A percentile compares a stretch with the other conserved stretches of the same genome.
These are phyloP conservation scores for Kockovaella imperatae DNA, from an alignment of 768 basidiomycete genomes.

Conservation along the genomic window DNA sequence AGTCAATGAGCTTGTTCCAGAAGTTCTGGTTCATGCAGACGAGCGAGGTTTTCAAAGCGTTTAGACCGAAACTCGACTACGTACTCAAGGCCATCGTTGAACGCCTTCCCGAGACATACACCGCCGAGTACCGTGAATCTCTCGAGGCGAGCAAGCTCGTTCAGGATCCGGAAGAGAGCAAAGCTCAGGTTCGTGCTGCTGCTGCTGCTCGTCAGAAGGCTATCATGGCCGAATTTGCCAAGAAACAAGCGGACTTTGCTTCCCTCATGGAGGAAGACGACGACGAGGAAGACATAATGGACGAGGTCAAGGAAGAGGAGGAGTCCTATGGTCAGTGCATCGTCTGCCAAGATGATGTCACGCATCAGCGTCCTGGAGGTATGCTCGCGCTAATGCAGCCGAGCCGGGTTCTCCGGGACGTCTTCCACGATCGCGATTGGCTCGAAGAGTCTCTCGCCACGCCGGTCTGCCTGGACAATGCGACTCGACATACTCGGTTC, in stretches of 20 bases:
- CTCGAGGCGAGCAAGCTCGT: constrained; percentile 5
- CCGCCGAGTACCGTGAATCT: constrained; percentile 21
- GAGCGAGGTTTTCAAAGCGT: constrained; percentile 61
- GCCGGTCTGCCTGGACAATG: constrained; percentile 59
- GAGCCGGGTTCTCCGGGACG: constrained; percentile 71
- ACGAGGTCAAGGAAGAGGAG: constrained; percentile 46
- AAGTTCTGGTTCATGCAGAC: constrained; percentile 69
- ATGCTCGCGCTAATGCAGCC: constrained; percentile 80
- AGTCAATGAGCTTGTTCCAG: constrained; percentile 42
- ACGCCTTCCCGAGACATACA: constrained; percentile 56
- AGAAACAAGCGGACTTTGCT: constrained; percentile 59
- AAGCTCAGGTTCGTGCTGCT: constrained; percentile 59
- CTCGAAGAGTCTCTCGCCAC: constrained; percentile 66
- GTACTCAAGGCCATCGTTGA: constrained; percentile 58
- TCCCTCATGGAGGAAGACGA: constrained; percentile 67
- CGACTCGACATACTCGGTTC: constrained; percentile 25
- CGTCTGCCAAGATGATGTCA: constrained; percentile 92
- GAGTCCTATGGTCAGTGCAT: constrained; percentile 84
- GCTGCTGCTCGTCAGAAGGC: constrained; percentile 61
- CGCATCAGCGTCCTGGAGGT: constrained; percentile 65
- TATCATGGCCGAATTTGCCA: constrained; percentile 92
- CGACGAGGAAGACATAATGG: constrained; percentile 51
- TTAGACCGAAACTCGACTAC: constrained; percentile 66
- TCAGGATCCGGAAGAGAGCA: constrained; percentile 28
- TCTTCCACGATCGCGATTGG: constrained; percentile 52